Evolutionary conservation across 2,329 filamentous ascomycete genomes (phyloP).

Genomic region (Paraconiothyrium sp.): DNA sequence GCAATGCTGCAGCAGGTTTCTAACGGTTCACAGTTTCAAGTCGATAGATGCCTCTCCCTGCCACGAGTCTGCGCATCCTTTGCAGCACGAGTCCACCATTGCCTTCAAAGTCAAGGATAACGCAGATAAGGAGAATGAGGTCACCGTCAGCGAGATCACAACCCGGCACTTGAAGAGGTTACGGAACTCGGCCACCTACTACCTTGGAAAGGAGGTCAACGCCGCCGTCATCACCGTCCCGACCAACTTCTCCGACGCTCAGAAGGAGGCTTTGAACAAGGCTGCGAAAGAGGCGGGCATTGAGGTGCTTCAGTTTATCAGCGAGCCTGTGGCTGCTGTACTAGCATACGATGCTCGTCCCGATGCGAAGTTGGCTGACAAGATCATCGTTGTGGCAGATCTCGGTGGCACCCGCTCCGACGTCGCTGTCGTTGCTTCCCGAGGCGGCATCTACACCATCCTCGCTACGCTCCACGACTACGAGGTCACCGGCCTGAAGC

Average conservation of each 20-base stretch:
- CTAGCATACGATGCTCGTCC: slow-evolving; percentile 91
- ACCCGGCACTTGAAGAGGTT: slow-evolving; percentile 87
- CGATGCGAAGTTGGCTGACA: slow-evolving; percentile 79
- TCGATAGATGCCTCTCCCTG: slow-evolving; percentile 95
- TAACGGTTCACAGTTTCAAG: slow-evolving; percentile 72
- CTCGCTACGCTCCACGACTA: slow-evolving; percentile 95
- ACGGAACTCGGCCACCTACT: slow-evolving; percentile 85
- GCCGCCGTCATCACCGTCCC: slow-evolving; percentile 95
- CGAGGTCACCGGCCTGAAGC: slow-evolving; percentile 83
- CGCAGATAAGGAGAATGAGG: slow-evolving; percentile 65
- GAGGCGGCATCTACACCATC: slow-evolving; percentile 95
- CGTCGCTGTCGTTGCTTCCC: slow-evolving; percentile 86
- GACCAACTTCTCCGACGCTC: slow-evolving; percentile 89
- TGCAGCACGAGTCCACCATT: slow-evolving; percentile 75
- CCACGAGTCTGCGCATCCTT: slow-evolving; percentile 91
- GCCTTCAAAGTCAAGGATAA: slow-evolving; percentile 87
- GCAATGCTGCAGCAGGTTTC: slow-evolving; percentile 11
- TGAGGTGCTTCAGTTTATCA: slow-evolving; percentile 91
- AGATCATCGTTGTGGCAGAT: slow-evolving; percentile 90
- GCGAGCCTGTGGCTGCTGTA: slow-evolving; percentile 87
- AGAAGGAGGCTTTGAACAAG: slow-evolving; percentile 81
- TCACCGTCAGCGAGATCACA: slow-evolving; percentile 82
- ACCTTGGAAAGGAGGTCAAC: slow-evolving; percentile 90
- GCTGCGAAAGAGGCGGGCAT: slow-evolving; percentile 83
- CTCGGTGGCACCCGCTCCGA: slow-evolving; percentile 93